A percentile compares a stretch with the other conserved stretches of the same genome.
Evolutionary conservation across 345 rosid genomes (phyloP).

Genomic region (Citrus australasica): DNA sequence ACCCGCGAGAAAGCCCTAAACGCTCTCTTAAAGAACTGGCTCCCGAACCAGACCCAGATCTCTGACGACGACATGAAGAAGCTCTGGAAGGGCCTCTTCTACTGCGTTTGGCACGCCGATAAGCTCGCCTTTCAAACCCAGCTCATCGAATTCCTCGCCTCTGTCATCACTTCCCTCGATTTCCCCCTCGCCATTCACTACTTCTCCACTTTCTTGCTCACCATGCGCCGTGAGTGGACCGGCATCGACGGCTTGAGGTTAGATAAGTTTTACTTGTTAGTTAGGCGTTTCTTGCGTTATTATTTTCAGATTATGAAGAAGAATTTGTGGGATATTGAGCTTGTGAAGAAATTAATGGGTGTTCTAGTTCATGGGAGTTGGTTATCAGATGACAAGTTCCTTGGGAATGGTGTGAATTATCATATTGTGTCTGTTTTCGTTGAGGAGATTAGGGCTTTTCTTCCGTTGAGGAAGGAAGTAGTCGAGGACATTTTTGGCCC

Average conservation of each 20-base stretch:
- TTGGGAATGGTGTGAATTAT: conserved; percentile 79
- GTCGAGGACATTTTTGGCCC: conserved; percentile 46
- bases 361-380: conserved; percentile 47
- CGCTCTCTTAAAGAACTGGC: conserved; percentile 59
- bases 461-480: conserved; percentile 53
- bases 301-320: conserved; percentile 47
- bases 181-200: conserved; percentile 50
- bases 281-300: conserved; percentile 61
- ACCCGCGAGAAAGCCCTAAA: conserved; percentile 62
- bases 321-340: conserved; percentile 59
- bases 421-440: conserved; percentile 69
- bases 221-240: conserved; percentile 95
- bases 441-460: conserved; percentile 68
- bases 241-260: conserved; percentile 81
- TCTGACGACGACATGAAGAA: conserved; percentile 77
- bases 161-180: conserved; percentile 48
- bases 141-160: conserved; percentile 60
- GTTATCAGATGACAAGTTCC: conserved; percentile 49
- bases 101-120: conserved; percentile 97
- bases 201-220: conserved; percentile 70
- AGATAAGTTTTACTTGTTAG: conserved; percentile 84
- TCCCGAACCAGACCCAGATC: conserved; percentile 57
- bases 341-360: conserved; percentile 40
- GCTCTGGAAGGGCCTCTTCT: conserved; percentile 96
- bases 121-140: conserved; percentile 62